Conservation (phyloP, 2,329 filamentous ascomycete species). For the Pseudovirgaria hyperparasitica region DNA sequence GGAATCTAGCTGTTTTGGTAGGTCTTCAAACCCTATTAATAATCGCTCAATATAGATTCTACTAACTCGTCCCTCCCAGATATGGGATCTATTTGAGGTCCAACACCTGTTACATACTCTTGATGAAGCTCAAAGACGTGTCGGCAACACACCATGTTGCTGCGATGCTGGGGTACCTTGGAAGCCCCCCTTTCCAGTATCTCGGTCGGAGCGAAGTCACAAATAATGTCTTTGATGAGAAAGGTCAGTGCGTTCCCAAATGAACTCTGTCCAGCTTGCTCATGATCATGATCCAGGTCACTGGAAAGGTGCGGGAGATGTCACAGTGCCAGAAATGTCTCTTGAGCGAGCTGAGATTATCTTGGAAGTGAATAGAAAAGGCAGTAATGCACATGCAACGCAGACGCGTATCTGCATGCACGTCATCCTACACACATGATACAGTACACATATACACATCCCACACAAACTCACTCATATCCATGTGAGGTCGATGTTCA, state of each 20-base stretch:
- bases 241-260: conserved; percentile 10
- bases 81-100: conserved; percentile 27
- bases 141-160: conserved; percentile 19
- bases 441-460: too few relatives aligned
- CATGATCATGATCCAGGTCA: too few relatives aligned
- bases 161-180: conserved; percentile 17
- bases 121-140: conserved; percentile 10
- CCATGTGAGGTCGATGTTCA: conserved; percentile 23
- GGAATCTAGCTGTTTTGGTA: conserved; percentile 26
- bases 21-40: conserved; percentile 10
- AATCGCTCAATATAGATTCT: too few relatives aligned
- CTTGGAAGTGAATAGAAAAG: conserved; percentile 17
- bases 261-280: conserved; percentile 8
- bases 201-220: conserved; percentile 11
- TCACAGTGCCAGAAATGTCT: conserved; percentile 9
- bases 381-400: too few relatives aligned
- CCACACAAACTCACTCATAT: conserved; percentile 17
- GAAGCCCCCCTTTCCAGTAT: conserved; percentile 13
- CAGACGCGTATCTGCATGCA: too few relatives aligned
- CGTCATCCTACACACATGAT: too few relatives aligned
- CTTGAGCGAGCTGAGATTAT: conserved; percentile 6
- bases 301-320: conserved; percentile 9
- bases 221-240: conserved; percentile 12
- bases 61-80: conserved; percentile 7
- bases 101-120: conserved; percentile 17